Evolutionary conservation across 2,329 filamentous ascomycete species (phyloP), one percentile per base, ranked within the genome.

Genomic region (Davidsoniella virescens): DNA sequence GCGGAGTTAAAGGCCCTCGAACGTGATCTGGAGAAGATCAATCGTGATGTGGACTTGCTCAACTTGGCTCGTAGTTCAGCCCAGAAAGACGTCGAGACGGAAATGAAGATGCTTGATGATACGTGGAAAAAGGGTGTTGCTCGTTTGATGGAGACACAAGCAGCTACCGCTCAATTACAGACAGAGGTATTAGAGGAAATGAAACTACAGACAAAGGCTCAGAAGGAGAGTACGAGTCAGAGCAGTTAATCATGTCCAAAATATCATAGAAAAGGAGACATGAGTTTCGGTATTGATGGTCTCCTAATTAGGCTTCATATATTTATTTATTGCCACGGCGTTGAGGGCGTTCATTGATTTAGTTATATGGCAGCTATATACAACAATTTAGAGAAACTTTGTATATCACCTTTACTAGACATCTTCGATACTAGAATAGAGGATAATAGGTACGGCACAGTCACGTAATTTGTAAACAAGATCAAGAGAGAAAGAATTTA

Each of bases 71-170:
- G 92, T 52, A 80, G 82, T 58, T 65, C 71, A 20, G 70, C 72
- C 43, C 90, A 96, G 67, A 78, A 82, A 53, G 77, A 72, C 38
- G 80, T 80, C 2, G 76, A 70, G 44, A 83, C 74, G 4, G 90
- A 95, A 70, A 68, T 95, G 60, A 69, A 68, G 52, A 74, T 75
- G 3, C 64, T 94, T 36, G 85, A 93, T 59, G 78, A 85, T 54
- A 76, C 74, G 2, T 96, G 90, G 90, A 80, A 75, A 65, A 73
- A 70, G 46, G 85, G 85, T 20, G 76, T 96, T 1, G 83, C 84
- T 2, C 74, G 78, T 53, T 80, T 92, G 44, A 67, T 96, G 38
- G 87, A 95, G 73, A 84, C 85, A 0, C 86, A 95, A 69, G 72
- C 90, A 49, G 92, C 87, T 0, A 82, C 81, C 8, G 85, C 94